Evolutionary conservation across 192 early-diverging fungal genomes (phyloP), one percentile per base, ranked within the genome.

Genomic region (Podila minutissima): DNA sequence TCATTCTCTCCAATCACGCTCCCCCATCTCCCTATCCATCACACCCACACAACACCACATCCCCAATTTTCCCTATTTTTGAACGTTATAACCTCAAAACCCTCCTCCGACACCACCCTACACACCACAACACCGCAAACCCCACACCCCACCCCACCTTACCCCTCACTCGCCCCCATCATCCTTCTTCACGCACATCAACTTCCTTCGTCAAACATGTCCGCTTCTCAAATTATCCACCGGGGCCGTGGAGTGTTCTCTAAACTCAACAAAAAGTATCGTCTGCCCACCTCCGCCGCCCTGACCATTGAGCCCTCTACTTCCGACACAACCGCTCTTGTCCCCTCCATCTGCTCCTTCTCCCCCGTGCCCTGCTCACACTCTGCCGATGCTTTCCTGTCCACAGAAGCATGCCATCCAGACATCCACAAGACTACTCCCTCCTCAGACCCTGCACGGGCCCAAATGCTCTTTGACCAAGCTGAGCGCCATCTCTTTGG

Each of bases 401-500:
- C 62, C 15, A 66, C 64, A 31, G 71, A 71, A 62, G 24, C 74
- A 4, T 55, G 53, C 22, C 32, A 22, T 38, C n/a, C 9, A 20
- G 31, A 28, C 41, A 24, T 33, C 24, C 29, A 31, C 59, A 62
- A 66, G 19, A 11, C 28, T 26, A 3, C 55, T n/a, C 31, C 57
- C 5, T 51, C 57, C 53, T 26, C 67, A 59, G 19, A 22, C 51
- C 50, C 59, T 17, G 26, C 50, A 22, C 62, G 64, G 48, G 77
- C 77, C 26, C 66, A 72, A 20, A 71, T 69, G 28, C 61, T 82
- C 58, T 84, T 82, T 59, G 71, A 75, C 13, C 77, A 71, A 22
- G 83, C 64, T 19, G 73, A 82, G 62, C 64, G 48, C 19, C 69
- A 84, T 46, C 66, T 92, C 38, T 92, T 92, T 85, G 91, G 91